phyloP scores from a whole-genome alignment of 306 rosid species.

The Sphenostylis stenocarpa region DNA sequence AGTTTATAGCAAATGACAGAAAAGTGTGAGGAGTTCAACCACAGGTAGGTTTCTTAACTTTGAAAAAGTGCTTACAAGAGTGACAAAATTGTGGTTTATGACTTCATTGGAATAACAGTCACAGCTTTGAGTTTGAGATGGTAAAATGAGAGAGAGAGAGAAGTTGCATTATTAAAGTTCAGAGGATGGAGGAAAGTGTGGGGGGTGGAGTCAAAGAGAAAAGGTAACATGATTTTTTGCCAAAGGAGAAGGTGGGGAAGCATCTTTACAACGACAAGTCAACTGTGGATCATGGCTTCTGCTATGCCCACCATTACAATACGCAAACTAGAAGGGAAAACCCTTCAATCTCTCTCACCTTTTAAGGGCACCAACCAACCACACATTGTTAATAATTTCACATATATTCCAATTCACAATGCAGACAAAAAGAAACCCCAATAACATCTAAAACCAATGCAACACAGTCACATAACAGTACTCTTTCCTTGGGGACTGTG shows the following conservation, averaged over 20 bases:
- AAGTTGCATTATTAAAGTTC: no score
- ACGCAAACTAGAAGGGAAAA: slow-evolving; percentile 12
- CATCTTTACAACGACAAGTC: slow-evolving; percentile 51
- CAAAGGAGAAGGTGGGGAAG: neutral
- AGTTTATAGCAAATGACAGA: no score
- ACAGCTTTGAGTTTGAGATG: no score
- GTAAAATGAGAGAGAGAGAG: no score
- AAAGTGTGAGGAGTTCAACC: no score
- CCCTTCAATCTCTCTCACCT: slow-evolving; percentile 32
- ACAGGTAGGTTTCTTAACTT: no score
- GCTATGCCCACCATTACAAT: slow-evolving; percentile 26
- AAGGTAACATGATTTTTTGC: slow-evolving; percentile 42
- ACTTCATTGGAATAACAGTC: no score
- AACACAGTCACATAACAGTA: neutral
- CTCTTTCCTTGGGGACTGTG: neutral
- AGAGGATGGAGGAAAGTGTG: no score
- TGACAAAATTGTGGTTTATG: no score
- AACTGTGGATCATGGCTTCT: slow-evolving; percentile 37
- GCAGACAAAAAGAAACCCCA: slow-evolving; percentile 42
- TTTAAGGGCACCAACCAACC: slow-evolving; percentile 33
- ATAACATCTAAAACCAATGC: slow-evolving; percentile 29
- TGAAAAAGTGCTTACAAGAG: no score
- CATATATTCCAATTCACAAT: slow-evolving; percentile 4
- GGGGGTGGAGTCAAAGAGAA: slow-evolving; percentile 39
- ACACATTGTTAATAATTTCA: neutral